Base-by-base conservation (phyloP, 1,139 yeast species). In the Yarrowia galli region DNA sequence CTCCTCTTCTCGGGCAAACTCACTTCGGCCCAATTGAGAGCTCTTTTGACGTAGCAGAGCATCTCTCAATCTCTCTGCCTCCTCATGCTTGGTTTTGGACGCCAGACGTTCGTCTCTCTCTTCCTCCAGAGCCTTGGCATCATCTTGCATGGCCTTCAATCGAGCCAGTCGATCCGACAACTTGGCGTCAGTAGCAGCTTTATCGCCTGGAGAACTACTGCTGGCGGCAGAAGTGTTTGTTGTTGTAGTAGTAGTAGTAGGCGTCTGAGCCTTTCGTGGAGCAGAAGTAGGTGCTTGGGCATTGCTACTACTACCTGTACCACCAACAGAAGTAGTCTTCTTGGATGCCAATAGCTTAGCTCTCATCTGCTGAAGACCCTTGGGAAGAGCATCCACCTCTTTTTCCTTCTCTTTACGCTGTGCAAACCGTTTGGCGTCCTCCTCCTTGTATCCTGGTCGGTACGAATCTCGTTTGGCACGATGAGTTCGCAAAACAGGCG, bases 1-100 rank as follows among this genome's bases (percentile, higher is more conserved):
- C 32, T 58, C 64, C 51, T 58, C 64, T 20, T 42, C 64, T 6
- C 64, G 16, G 3, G 64, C 64, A 58, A 58, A 58, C 51, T 58
- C 64, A 13, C 64, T 58, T 13, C 64, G 10, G 2, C 64, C 64
- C 20, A 58, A 3, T 20, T 58, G 45, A 1, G 51, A 23, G 20
- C 64, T 58, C 18, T 43, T 42, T 18, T 58, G 51, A 2, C 64
- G 2, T 2, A 58, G 18, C 8, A 58, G 16, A 15, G 45, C 64
- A 3, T 58, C 64, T 8, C 64, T 15, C 51, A 58, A 16, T 38
- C 64, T 40, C 23, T 42, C 64, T 3, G 64, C 64, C 38, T 58
- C 64, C 49, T 58, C 64, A 2, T 40, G 28, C n/a, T 32, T 58
- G 9, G 16, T 15, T 13, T 58, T 58, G 2, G 40, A 2, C 3